Base-by-base conservation (phyloP, 179 eudicot genomes). In the Beta corolliflora region DNA sequence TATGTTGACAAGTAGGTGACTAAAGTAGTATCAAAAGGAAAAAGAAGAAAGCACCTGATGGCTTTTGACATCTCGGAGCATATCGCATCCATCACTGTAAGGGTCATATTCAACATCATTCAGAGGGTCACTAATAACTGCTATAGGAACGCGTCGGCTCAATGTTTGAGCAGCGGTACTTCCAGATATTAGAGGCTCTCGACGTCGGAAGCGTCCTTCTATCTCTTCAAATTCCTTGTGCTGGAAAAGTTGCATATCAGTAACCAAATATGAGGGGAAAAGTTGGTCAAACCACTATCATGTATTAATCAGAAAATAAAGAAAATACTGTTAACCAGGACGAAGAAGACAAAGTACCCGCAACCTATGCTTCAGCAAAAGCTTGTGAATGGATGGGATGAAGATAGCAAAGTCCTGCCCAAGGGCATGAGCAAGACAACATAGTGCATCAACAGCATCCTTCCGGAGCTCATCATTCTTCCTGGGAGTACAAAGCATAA, bases 211-310 rank as follows among this genome's bases (percentile, higher is more conserved):
- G 76, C 93, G 97, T 66, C 89, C 95, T 87, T 93, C 93, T 82
- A 97, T 89, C 86, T 94, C 99, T 82, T 97, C 98, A 81, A 97
- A 97, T 77, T 97, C 98, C 87, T 89, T 92, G 88, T 97, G 99
- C 99, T 97, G 90, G 29, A 81, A 83, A 83, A 5, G 52, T 44
- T 60, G 75, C 52, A 56, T 75, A 54, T 61, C 53, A 66, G 66
- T 14, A 45, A 75, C 74, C 55, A 36, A 53, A 45, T 18, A 60
- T 41, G 41, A 50, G 25, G 29, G 31, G 77, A 77, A 55, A 52
- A 18, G 21, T 36, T 36, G 41, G 45, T 46, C 55, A 71, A 72
- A 50, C 18, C 16, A 60, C 77, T 21, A 65, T 25, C 23, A 25
- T 54, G 13, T 73, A 53, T 25, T 14, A 25, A 73, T 52, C 50